phyloP scores from a whole-genome alignment of 202 grass and related monocot species.

The Digitaria exilis region DNA sequence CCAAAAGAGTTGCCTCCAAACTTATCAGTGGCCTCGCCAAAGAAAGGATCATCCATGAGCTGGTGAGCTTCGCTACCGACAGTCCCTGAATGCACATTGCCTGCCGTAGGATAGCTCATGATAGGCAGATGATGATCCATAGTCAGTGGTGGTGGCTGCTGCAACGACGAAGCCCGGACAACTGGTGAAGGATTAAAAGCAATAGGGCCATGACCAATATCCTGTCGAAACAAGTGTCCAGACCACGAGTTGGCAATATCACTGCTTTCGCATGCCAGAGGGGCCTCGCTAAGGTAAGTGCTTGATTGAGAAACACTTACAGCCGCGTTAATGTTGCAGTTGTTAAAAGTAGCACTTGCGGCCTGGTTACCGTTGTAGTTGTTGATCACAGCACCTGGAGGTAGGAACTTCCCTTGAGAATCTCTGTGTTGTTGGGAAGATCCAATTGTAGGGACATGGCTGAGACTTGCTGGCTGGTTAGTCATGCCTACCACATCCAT shows the following conservation, averaged over 20 bases:
- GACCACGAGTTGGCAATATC: constrained; percentile 45
- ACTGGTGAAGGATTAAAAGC: constrained; percentile 47
- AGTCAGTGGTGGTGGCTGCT: constrained; percentile 37
- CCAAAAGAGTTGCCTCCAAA: constrained; percentile 62
- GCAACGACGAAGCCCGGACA: constrained; percentile 24
- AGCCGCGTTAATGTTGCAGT: constrained; percentile 21
- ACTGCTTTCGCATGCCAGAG: constrained; percentile 43
- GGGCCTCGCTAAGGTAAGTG: constrained; percentile 42
- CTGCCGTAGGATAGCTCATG: constrained; percentile 25
- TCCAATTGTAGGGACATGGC: constrained; percentile 18
- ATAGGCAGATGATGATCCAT: constrained; percentile 39
- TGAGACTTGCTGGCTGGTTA: constrained; percentile 22
- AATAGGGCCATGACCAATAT: constrained; percentile 23
- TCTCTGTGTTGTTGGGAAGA: constrained; percentile 35
- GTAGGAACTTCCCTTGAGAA: constrained; percentile 34
- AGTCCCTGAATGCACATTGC: constrained; percentile 40
- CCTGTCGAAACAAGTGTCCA: constrained; percentile 34
- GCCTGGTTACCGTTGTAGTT: too few species aligned
- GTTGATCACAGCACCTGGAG: constrained; percentile 11
- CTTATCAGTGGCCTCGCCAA: constrained; percentile 54
- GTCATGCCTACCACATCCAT: constrained; percentile 25
- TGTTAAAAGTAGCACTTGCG: too few species aligned
- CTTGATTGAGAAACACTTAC: constrained; percentile 41
- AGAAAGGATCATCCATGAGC: constrained; percentile 53
- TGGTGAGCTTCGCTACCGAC: constrained; percentile 25